These are phyloP conservation scores for Lichtheimia ramosa DNA, from an alignment of 371 early-diverging fungal species.

Conservation along the genomic window DNA sequence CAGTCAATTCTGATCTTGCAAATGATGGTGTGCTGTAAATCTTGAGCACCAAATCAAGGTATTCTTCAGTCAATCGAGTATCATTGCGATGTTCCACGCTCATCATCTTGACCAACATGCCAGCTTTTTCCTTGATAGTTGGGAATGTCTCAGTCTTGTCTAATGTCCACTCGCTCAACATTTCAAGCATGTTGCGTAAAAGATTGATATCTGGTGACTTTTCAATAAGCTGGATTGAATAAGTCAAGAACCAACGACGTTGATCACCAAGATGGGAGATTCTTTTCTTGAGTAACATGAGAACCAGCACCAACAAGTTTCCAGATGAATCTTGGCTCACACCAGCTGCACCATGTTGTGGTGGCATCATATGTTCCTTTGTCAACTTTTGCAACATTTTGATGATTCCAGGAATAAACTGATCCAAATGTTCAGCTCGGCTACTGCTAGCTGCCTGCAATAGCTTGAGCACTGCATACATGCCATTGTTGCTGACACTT, in stretches of 20 bases:
- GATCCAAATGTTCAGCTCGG: constrained; percentile 70
- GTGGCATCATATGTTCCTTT: constrained; percentile 69
- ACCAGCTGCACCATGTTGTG: constrained; percentile 17
- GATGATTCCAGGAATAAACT: constrained; percentile 74
- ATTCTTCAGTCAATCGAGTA: constrained; percentile 71
- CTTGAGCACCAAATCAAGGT: constrained; percentile 81
- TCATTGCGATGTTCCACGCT: constrained; percentile 71
- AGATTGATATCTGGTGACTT: constrained; percentile 74
- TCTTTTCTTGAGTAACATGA: constrained; percentile 76
- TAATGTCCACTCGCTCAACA: constrained; percentile 90
- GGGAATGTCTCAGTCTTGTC: constrained; percentile 83
- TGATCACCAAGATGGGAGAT: constrained; percentile 86
- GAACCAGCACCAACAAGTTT: constrained; percentile 64
- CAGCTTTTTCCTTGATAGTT: constrained; percentile 94
- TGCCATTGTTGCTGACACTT: constrained; percentile 57
- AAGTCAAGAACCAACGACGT: constrained; percentile 81
- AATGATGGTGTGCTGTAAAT: constrained; percentile 84
- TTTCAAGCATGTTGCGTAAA: constrained; percentile 72
- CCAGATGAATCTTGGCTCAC: constrained; percentile 50
- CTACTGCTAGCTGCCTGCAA: constrained; percentile 72
- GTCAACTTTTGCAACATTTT: constrained; percentile 82
- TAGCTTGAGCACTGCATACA: constrained; percentile 70
- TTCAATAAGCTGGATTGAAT: constrained; percentile 83
- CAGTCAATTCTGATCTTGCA: constrained; percentile 88
- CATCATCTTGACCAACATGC: constrained; percentile 89